phyloP scores from a whole-genome alignment of 257 asterid species.

The Asclepias syriaca region DNA sequence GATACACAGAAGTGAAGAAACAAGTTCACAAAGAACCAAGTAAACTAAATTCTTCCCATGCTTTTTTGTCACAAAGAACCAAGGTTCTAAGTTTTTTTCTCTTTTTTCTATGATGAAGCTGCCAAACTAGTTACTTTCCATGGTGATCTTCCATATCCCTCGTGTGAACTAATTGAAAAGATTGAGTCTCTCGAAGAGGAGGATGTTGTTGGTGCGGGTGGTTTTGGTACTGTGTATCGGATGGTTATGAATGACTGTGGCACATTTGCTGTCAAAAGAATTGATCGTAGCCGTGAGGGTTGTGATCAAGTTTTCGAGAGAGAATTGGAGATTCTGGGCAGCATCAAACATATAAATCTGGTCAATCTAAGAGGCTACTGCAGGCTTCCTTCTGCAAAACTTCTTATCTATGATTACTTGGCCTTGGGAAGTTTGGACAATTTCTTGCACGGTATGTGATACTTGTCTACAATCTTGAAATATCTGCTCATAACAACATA shows the following conservation, averaged over 20 bases:
- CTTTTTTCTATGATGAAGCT: conserved; percentile 28
- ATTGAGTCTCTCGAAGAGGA: conserved; percentile 86
- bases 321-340: conserved; percentile 91
- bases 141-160: conserved; percentile 96
- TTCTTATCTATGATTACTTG: conserved; percentile 84
- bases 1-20: conserved; percentile 82
- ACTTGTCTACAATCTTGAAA: not conserved
- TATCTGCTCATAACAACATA: not conserved
- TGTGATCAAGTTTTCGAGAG: conserved; percentile 92
- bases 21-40: conserved; percentile 87
- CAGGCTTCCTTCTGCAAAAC: conserved; percentile 79
- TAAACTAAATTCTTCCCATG: conserved; percentile 17
- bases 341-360: conserved; percentile 84
- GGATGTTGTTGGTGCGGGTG: conserved; percentile 95
- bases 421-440: conserved; percentile 92
- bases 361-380: conserved; percentile 95
- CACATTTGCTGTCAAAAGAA: conserved; percentile 89
- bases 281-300: conserved; percentile 82
- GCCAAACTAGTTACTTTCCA: conserved; percentile 95
- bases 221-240: conserved; percentile 92
- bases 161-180: conserved; percentile 91
- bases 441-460: conserved; percentile 77
- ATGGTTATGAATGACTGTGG: conserved; percentile 99
- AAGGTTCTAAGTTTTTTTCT: conserved; percentile 19
- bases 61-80: conserved; percentile 48